Conservation (phyloP, 2,329 filamentous ascomycete species). For the Lasiodiplodia hormozganensis region DNA sequence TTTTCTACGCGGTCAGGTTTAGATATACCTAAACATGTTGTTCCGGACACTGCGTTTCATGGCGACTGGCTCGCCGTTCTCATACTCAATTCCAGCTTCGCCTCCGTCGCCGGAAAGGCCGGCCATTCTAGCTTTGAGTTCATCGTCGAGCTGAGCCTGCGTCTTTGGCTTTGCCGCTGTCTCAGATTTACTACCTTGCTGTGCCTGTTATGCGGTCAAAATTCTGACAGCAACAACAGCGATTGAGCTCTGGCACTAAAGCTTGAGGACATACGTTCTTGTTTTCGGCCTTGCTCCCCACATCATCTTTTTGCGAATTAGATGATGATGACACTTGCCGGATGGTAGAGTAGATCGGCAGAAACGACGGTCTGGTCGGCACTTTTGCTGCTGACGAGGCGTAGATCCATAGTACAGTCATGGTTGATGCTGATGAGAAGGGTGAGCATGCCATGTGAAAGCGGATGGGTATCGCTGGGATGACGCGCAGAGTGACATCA, state of each 20-base stretch:
- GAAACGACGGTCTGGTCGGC: neutral
- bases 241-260: too few relatives aligned
- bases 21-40: conserved; percentile 80
- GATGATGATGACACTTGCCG: conserved; percentile 8
- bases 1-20: conserved; percentile 29
- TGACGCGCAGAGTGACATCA: conserved; percentile 13
- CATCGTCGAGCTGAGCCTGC: conserved; percentile 69
- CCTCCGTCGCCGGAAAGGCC: conserved; percentile 74
- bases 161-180: conserved; percentile 19
- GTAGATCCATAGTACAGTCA: neutral
- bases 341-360: neutral
- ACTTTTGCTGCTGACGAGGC: neutral
- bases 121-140: conserved; percentile 70
- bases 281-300: neutral
- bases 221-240: neutral
- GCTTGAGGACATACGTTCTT: neutral
- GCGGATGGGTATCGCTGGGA: neutral
- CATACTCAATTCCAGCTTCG: conserved; percentile 74
- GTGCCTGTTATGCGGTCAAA: neutral
- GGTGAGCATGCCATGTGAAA: neutral
- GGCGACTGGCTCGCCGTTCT: conserved; percentile 73
- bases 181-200: neutral
- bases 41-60: conserved; percentile 77
- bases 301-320: neutral
- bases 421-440: neutral